These are phyloP conservation scores for Rhodotorula sp. DNA, from an alignment of 1,284 basidiomycete species.

Conservation along the genomic window DNA sequence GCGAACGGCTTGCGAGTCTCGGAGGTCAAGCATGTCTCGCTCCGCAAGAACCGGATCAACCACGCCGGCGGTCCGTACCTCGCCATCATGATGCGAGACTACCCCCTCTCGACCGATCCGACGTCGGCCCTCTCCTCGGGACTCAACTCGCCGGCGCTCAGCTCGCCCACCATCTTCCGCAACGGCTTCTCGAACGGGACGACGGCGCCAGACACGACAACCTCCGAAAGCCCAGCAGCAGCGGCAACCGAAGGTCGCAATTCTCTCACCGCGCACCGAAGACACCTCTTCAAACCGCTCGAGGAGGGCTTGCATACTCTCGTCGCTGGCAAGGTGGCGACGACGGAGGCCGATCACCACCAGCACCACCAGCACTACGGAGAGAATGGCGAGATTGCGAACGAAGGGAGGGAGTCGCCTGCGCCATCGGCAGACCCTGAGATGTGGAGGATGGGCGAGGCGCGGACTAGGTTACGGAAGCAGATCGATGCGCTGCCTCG, in stretches of 20 bases:
- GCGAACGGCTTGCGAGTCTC: conserved; percentile 78
- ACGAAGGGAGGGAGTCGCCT: background rate
- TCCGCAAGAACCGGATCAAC: conserved; percentile 79
- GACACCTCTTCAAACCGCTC: background rate
- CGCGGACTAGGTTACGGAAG: conserved; percentile 39
- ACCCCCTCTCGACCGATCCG: conserved; percentile 48
- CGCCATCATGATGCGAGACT: conserved; percentile 93
- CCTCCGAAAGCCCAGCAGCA: background rate
- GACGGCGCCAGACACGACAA: background rate
- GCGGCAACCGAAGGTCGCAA: conserved; percentile 22
- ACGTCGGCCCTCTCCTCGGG: conserved; percentile 35
- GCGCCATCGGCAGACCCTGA: conserved; percentile 58
- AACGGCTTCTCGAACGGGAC: background rate
- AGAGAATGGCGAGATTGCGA: background rate
- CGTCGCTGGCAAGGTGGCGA: background rate
- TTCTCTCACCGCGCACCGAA: conserved; percentile 36
- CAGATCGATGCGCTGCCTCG: conserved; percentile 73
- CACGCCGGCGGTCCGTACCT: conserved; percentile 79
- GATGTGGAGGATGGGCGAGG: conserved; percentile 35
- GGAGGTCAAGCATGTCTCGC: conserved; percentile 76
- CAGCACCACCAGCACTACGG: background rate
- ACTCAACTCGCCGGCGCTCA: conserved; percentile 44
- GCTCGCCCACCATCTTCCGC: conserved; percentile 26
- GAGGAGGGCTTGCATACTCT: conserved; percentile 1
- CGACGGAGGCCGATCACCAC: background rate